These are phyloP conservation scores for Xerocomellus chrysenteron DNA, from an alignment of 768 basidiomycete genomes.

Conservation along the genomic window DNA sequence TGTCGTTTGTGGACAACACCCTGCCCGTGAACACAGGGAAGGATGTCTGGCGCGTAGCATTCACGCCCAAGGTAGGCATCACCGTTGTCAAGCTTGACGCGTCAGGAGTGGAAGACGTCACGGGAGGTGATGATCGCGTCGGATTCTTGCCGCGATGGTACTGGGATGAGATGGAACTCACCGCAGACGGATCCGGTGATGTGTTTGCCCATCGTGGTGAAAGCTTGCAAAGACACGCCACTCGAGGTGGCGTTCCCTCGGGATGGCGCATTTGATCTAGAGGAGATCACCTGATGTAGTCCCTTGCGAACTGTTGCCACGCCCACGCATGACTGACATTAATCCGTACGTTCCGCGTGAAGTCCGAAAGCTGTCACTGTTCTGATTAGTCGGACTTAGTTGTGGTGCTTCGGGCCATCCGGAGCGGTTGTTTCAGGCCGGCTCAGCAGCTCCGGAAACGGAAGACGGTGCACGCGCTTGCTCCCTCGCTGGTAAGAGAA, in stretches of 20 bases:
- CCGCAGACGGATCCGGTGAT: slow-evolving; percentile 1
- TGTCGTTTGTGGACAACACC: slow-evolving; percentile 51
- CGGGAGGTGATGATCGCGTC: slow-evolving; percentile 65
- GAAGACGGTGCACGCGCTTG: background rate
- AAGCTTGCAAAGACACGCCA: background rate
- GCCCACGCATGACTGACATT: slow-evolving; percentile 11
- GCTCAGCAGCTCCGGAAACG: slow-evolving; percentile 3
- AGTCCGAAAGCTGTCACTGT: slow-evolving; percentile 16
- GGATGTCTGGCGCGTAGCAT: slow-evolving; percentile 70
- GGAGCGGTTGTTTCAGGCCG: slow-evolving; percentile 15
- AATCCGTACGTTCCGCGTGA: slow-evolving; percentile 28
- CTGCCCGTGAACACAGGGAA: slow-evolving; percentile 25
- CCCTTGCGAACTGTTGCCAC: slow-evolving; percentile 14
- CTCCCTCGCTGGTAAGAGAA: slow-evolving; percentile 2
- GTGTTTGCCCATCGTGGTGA: slow-evolving; percentile 9
- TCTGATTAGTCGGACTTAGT: slow-evolving; percentile 28
- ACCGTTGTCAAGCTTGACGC: slow-evolving; percentile 47
- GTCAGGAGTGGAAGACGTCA: slow-evolving; percentile 54
- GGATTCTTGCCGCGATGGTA: slow-evolving; percentile 82
- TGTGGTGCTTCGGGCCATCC: slow-evolving; percentile 19
- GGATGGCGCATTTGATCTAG: slow-evolving; percentile 26
- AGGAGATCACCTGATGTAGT: slow-evolving; percentile 20
- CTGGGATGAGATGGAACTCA: slow-evolving; percentile 36
- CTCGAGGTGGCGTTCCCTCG: slow-evolving; percentile 10
- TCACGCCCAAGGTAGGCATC: slow-evolving; percentile 60